These are phyloP conservation scores for Aspergillus melleus DNA, from an alignment of 2,329 filamentous ascomycete species.

Conservation along the genomic window DNA sequence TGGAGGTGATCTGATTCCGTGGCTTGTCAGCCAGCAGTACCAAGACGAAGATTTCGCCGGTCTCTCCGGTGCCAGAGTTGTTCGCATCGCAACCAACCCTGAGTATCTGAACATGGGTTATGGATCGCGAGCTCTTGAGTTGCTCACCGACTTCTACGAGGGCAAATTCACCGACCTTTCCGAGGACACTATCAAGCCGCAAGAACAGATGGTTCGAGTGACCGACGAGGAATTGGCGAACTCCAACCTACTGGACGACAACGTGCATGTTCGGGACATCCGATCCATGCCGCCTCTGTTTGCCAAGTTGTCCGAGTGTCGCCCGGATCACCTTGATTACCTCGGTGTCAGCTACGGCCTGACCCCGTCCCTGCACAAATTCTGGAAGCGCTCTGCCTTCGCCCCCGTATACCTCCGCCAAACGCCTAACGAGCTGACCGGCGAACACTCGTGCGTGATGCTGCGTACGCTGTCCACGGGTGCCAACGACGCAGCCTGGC, in stretches of 20 bases:
- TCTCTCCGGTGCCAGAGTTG: slow-evolving; percentile 85
- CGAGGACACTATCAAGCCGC: slow-evolving; percentile 60
- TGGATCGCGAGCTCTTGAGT: slow-evolving; percentile 80
- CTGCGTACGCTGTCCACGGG: slow-evolving; percentile 68
- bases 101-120: slow-evolving; percentile 94
- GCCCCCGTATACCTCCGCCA: slow-evolving; percentile 90
- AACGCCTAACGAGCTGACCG: slow-evolving; percentile 93
- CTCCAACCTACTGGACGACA: slow-evolving; percentile 76
- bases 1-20: slow-evolving; percentile 91
- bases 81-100: slow-evolving; percentile 94
- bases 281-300: slow-evolving; percentile 92
- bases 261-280: slow-evolving; percentile 87
- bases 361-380: slow-evolving; percentile 83
- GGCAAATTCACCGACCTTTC: slow-evolving; percentile 84
- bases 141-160: slow-evolving; percentile 90
- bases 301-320: slow-evolving; percentile 79
- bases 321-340: slow-evolving; percentile 81
- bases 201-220: slow-evolving; percentile 69
- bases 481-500: slow-evolving; percentile 73
- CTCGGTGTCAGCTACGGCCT: slow-evolving; percentile 94
- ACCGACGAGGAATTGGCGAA: slow-evolving; percentile 79
- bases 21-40: slow-evolving; percentile 97
- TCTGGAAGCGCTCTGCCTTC: slow-evolving; percentile 90
- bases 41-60: slow-evolving; percentile 96
- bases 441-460: slow-evolving; percentile 98